Evolutionary conservation across 139 green algal species (phyloP).

Genomic region (Tetraselmis chui): DNA sequence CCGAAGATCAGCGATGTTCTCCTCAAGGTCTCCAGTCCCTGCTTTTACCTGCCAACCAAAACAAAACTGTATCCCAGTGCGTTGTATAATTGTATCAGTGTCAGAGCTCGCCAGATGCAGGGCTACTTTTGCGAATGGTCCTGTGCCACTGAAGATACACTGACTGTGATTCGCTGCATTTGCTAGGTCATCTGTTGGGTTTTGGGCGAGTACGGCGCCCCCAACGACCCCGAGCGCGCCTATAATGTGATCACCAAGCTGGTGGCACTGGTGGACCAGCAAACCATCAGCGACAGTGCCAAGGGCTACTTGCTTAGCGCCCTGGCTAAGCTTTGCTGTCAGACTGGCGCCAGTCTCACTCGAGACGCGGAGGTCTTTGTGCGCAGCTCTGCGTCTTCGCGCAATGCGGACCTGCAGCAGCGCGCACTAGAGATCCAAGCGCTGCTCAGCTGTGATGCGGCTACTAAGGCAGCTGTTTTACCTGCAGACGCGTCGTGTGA

Average conservation of each 20-base stretch:
- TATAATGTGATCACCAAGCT: slow-evolving; percentile 45
- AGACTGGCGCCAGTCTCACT: slow-evolving; percentile 14
- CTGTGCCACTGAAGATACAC: too few species aligned
- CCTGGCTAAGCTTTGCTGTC: slow-evolving; percentile 55
- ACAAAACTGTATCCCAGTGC: too few species aligned
- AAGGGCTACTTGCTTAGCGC: slow-evolving; percentile 53
- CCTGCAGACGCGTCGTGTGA: slow-evolving; percentile 60
- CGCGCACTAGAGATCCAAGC: slow-evolving; percentile 72
- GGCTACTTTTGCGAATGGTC: too few species aligned
- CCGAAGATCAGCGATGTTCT: too few species aligned
- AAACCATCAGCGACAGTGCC: slow-evolving; percentile 23
- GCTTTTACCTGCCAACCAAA: too few species aligned
- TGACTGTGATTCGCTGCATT: too few species aligned
- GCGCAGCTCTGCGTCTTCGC: slow-evolving; percentile 21
- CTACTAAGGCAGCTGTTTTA: slow-evolving; percentile 38
- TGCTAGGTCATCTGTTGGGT: slow-evolving; percentile 86
- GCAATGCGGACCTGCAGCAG: slow-evolving; percentile 76
- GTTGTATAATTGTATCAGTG: too few species aligned
- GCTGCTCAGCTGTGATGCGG: slow-evolving; percentile 38
- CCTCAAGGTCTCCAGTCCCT: too few species aligned
- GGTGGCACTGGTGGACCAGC: slow-evolving; percentile 34
- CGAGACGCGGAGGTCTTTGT: slow-evolving; percentile 39
- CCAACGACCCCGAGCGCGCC: slow-evolving; percentile 20
- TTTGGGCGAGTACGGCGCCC: slow-evolving; percentile 82
- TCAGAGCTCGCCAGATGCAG: too few species aligned